These are phyloP conservation scores for Podospora didyma DNA, from an alignment of 495 filamentous ascomycete species.

Conservation along the genomic window DNA sequence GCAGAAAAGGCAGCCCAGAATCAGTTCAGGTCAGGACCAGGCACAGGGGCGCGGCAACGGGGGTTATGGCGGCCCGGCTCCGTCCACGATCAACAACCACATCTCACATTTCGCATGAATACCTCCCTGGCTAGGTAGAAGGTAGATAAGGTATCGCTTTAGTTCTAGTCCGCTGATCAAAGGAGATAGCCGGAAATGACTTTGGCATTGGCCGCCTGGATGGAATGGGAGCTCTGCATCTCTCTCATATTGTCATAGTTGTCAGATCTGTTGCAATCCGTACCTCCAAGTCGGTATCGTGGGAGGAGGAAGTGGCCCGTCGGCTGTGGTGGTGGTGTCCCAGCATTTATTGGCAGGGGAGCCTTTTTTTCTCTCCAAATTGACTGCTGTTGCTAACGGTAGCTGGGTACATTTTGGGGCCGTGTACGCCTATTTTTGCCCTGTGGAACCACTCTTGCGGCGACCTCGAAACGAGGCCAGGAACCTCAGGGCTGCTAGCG, in stretches of 20 bases:
- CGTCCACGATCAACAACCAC: not conserved
- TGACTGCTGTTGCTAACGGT: not conserved
- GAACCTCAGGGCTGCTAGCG: not conserved
- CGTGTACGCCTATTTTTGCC: not conserved
- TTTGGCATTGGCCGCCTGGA: too few relatives aligned
- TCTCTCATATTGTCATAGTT: not conserved
- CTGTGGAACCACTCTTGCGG: not conserved
- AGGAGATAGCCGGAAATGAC: too few relatives aligned
- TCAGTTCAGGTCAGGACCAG: too few relatives aligned
- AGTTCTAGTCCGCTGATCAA: not conserved
- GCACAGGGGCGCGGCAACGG: too few relatives aligned
- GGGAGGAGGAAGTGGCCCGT: too few relatives aligned
- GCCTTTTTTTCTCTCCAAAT: not conserved
- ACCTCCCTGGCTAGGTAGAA: not conserved
- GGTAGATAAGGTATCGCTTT: not conserved
- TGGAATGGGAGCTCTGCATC: too few relatives aligned
- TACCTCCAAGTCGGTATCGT: not conserved
- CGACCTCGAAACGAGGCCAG: not conserved
- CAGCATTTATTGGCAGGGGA: slow-evolving; percentile 2
- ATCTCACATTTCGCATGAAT: not conserved
- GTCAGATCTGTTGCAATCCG: not conserved
- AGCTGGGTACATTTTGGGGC: not conserved
- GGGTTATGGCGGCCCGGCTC: too few relatives aligned
- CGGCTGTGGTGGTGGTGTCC: slow-evolving; percentile 1
- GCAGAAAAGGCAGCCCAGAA: too few relatives aligned